Conservation (phyloP, 1,139 yeast genomes). For the Nadsonia starkeyi-henricii region DNA sequence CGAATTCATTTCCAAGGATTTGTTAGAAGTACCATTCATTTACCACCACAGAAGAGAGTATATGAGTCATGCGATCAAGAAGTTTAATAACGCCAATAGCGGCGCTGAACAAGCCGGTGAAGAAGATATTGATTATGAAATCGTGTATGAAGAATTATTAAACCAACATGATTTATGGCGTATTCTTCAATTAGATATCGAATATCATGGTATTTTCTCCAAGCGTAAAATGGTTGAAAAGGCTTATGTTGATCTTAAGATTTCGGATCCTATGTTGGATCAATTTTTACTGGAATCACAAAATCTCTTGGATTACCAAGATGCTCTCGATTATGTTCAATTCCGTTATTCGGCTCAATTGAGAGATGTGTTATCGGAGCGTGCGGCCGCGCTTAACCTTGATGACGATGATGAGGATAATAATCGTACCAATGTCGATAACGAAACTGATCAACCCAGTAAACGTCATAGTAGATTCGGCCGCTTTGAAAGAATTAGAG, state of each 20-base stretch:
- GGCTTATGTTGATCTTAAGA: constrained; percentile 39
- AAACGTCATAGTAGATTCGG: constrained; percentile 64
- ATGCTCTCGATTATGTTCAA: constrained; percentile 68
- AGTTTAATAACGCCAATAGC: constrained; percentile 13
- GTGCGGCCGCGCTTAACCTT: constrained; percentile 8
- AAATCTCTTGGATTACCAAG: constrained; percentile 72
- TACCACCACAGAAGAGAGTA: constrained; percentile 94
- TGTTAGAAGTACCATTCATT: constrained; percentile 88
- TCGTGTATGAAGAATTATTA: constrained; percentile 19
- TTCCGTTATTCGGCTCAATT: constrained; percentile 69
- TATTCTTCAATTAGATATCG: constrained; percentile 72
- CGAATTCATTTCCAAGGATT: constrained; percentile 63
- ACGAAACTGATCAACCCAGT: constrained; percentile 10
- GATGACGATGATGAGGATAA: constrained; percentile 15
- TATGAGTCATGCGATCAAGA: constrained; percentile 37
- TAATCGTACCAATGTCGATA: constrained; percentile 11
- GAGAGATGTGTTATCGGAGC: constrained; percentile 29
- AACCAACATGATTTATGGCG: constrained; percentile 73
- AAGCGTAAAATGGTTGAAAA: constrained; percentile 54
- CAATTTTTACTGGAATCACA: constrained; percentile 41
- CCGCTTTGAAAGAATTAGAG: constrained; percentile 60
- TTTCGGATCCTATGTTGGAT: constrained; percentile 49
- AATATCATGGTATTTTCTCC: constrained; percentile 72
- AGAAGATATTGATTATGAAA: constrained; percentile 41
- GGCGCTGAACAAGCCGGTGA: constrained; percentile 16